These are phyloP conservation scores for Fomitopsis schrenkii DNA, from an alignment of 1,284 basidiomycete species.

Conservation along the genomic window DNA sequence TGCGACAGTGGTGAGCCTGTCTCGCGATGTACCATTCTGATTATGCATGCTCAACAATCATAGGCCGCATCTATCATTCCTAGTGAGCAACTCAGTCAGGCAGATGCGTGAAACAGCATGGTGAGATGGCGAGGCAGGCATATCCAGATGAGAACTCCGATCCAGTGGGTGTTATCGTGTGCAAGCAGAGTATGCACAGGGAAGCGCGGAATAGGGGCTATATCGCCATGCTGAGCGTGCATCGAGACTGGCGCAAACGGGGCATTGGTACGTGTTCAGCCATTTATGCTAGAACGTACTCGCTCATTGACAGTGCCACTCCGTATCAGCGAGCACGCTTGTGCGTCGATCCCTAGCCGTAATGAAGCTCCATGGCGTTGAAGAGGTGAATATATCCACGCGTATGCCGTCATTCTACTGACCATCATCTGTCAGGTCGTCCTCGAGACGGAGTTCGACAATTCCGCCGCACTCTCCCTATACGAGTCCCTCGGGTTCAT, in stretches of 20 bases:
- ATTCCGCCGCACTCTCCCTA: slow-evolving; percentile 79
- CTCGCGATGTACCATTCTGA: not conserved
- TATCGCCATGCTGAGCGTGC: slow-evolving; percentile 96
- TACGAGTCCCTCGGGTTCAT: slow-evolving; percentile 95
- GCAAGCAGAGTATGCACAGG: slow-evolving; percentile 89
- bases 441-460: slow-evolving; percentile 97
- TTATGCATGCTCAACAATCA: not conserved
- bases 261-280: slow-evolving; percentile 75
- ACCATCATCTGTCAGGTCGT: slow-evolving; percentile 60
- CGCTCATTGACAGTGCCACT: not conserved
- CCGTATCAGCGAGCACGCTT: slow-evolving; percentile 62
- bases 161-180: slow-evolving; percentile 90
- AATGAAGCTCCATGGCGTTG: slow-evolving; percentile 78
- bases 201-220: slow-evolving; percentile 84
- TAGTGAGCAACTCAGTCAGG: slow-evolving; percentile 49
- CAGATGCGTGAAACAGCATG: not conserved
- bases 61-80: slow-evolving; percentile 92
- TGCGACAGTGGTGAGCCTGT: slow-evolving; percentile 80
- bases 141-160: slow-evolving; percentile 49
- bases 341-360: slow-evolving; percentile 74
- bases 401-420: not conserved
- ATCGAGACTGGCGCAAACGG: slow-evolving; percentile 74
- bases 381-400: slow-evolving; percentile 58
- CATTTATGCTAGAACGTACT: not conserved
- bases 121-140: slow-evolving; percentile 36